These are phyloP conservation scores for Didymosphaeria variabile DNA, from an alignment of 2,329 filamentous ascomycete species.

Conservation along the genomic window DNA sequence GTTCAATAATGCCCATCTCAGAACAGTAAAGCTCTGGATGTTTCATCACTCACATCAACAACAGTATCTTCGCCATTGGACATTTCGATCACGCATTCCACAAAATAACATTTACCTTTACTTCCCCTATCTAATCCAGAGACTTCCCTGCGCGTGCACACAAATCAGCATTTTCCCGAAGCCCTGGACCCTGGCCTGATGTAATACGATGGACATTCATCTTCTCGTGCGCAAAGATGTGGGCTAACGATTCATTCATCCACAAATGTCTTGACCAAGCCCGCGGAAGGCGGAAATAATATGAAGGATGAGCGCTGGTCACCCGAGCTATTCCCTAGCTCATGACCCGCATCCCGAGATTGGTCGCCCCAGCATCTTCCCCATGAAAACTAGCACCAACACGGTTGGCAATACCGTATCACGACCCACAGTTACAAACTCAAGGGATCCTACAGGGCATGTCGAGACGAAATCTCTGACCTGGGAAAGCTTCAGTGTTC, in stretches of 20 bases:
- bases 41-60: too few species aligned
- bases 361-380: background rate
- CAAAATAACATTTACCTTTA: too few species aligned
- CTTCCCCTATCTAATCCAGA: too few species aligned
- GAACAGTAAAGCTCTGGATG: too few species aligned
- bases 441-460: conserved; percentile 1
- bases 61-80: too few species aligned
- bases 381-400: background rate
- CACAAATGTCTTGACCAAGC: background rate
- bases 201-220: too few species aligned
- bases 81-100: too few species aligned
- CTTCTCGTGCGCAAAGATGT: background rate
- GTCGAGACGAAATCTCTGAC: background rate
- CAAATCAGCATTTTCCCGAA: too few species aligned
- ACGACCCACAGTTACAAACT: background rate
- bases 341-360: background rate
- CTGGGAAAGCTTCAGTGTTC: background rate
- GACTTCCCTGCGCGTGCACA: too few species aligned
- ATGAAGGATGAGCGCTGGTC: background rate
- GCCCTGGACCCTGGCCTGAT: too few species aligned
- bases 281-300: background rate
- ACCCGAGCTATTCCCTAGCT: background rate
- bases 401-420: background rate
- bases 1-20: too few species aligned
- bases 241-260: background rate